Conservation (phyloP, 2,329 filamentous ascomycete genomes). For the Aureobasidium sp. region DNA sequence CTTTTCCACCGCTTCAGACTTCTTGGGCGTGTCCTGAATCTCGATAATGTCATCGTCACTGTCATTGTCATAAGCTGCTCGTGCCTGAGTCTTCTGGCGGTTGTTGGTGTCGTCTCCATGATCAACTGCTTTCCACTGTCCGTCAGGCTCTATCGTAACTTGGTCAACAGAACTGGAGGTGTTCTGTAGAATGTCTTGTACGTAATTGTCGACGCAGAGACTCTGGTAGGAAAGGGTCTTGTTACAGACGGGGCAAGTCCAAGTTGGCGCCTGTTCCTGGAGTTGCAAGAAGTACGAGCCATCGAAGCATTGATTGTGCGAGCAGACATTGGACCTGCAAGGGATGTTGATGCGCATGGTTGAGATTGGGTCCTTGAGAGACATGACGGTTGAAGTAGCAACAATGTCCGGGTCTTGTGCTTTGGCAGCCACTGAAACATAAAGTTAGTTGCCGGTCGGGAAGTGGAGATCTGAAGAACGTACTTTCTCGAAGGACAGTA, state of each 20-base stretch:
- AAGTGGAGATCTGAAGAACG: constrained; percentile 28
- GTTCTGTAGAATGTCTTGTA: constrained; percentile 73
- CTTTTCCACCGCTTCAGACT: constrained; percentile 25
- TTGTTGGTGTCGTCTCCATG: constrained; percentile 35
- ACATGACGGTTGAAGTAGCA: constrained; percentile 80
- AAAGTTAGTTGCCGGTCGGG: neutral
- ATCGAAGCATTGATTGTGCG: constrained; percentile 92
- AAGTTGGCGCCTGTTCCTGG: constrained; percentile 93
- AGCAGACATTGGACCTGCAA: constrained; percentile 71
- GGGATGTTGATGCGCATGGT: constrained; percentile 75
- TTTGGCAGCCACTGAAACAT: constrained; percentile 62
- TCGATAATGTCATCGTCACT: constrained; percentile 41
- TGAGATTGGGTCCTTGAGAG: constrained; percentile 85
- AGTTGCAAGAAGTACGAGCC: constrained; percentile 85
- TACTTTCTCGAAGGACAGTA: constrained; percentile 78
- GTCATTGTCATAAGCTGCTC: constrained; percentile 32
- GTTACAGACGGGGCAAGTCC: constrained; percentile 92
- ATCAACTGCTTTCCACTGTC: constrained; percentile 59
- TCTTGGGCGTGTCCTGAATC: constrained; percentile 30
- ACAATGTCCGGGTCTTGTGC: constrained; percentile 84
- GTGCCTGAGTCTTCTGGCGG: constrained; percentile 26
- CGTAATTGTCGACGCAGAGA: constrained; percentile 84
- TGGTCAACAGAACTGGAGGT: constrained; percentile 69
- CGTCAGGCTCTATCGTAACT: constrained; percentile 83
- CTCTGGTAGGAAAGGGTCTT: constrained; percentile 73